Conservation (phyloP, 495 filamentous ascomycete species). For the Penicillium chermesinum region DNA sequence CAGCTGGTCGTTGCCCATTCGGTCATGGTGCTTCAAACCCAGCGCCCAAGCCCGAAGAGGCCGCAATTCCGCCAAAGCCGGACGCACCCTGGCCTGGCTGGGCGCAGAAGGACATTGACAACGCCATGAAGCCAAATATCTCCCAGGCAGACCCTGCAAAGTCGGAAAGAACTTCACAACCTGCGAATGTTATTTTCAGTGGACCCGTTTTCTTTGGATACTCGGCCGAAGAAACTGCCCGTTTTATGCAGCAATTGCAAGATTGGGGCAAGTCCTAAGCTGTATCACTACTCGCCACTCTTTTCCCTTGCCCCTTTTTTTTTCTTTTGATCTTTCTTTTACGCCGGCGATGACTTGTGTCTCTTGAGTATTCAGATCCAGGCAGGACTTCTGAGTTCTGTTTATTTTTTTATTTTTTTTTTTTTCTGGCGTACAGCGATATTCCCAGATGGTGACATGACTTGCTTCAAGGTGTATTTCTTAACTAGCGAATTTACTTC, state of each 20-base stretch:
- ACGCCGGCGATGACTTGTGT: too few relatives aligned
- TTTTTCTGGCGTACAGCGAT: slow-evolving; percentile 7
- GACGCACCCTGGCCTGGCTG: slow-evolving; percentile 7
- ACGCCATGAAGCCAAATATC: slow-evolving; percentile 1
- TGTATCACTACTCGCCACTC: slow-evolving; percentile 3
- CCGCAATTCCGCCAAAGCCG: neutral
- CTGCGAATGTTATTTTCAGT: slow-evolving; percentile 69
- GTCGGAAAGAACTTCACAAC: slow-evolving; percentile 8
- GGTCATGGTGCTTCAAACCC: slow-evolving; percentile 35
- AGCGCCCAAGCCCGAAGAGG: slow-evolving; percentile 6
- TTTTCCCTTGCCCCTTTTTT: neutral
- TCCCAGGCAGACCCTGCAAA: slow-evolving; percentile 10
- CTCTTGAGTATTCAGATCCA: neutral
- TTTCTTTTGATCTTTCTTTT: neutral
- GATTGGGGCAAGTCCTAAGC: slow-evolving; percentile 6
- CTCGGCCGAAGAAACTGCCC: slow-evolving; percentile 68
- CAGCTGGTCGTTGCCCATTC: slow-evolving; percentile 46
- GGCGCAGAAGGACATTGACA: slow-evolving; percentile 9
- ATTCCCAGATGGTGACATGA: slow-evolving; percentile 19
- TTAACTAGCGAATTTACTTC: slow-evolving; percentile 5
- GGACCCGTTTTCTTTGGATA: slow-evolving; percentile 90
- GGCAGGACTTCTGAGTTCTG: neutral
- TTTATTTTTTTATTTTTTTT: neutral
- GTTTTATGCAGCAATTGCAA: slow-evolving; percentile 56
- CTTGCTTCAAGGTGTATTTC: neutral